Base-by-base conservation (phyloP, 768 basidiomycete genomes). In the Lentinula boryana region DNA sequence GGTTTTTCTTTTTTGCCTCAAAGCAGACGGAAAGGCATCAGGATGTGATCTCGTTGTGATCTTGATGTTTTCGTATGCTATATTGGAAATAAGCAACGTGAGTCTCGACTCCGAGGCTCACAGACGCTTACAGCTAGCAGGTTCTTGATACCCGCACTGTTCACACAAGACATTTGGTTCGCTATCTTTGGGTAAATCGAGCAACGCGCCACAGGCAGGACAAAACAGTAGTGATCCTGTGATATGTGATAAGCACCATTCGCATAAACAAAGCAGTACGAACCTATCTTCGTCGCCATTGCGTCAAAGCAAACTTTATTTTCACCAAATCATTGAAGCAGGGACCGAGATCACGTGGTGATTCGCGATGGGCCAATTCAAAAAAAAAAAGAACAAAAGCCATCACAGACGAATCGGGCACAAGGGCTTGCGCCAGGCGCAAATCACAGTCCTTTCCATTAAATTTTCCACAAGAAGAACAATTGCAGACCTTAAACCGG, bases 201-300 rank as follows among this genome's bases (percentile, higher is more conserved):
- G 86, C 40, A 99, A 78, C 1, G 93, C 96, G 13, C 94, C 94
- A 65, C 97, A 99, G 62, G 85, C 80, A 1, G 93, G 93, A 75
- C 97, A 99, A 75, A 99, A 98, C 43, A 98, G 78, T 27, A 98
- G 79, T 1, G 95, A 95, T 56, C 96, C 97, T 89, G 67, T 57
- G 40, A 50, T 13, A 44, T 38, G 36, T 33, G 57, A 38, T 32
- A 35, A 33, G 21, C 44, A 33, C 31, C 32, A 56, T 4, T 56
- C 40, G 40, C 10, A 36, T 23, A 55, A 23, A 21, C 23, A 44
- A 61, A 12, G 10, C 41, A 43, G 35, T 21, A 18, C 56, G 27
- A 60, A 78, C 77, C 76, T 65, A 76, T 71, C 69, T 75, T 78
- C 23, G 59, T 59, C 21, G 63, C 63, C 50, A 54, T 63, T 38